A percentile compares a stretch with the other conserved stretches of the same genome.
Conservation (phyloP, 2,329 filamentous ascomycete genomes). For the Pseudogymnoascus sp. region DNA sequence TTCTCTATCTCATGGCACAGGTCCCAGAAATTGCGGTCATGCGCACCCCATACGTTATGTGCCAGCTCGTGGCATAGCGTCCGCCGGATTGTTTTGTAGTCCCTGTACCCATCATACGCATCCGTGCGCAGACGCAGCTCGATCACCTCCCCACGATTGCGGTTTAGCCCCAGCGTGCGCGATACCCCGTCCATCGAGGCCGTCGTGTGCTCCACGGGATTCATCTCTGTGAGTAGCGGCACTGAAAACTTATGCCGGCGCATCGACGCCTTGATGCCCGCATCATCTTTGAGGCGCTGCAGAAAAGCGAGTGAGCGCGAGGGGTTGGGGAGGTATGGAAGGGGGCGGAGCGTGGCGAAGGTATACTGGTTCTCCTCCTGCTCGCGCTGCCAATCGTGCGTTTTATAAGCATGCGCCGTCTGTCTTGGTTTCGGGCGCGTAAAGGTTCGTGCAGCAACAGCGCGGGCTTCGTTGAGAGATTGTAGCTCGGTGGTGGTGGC, state of each 20-base stretch:
- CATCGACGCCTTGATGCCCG: constrained; percentile 81
- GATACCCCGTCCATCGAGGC: constrained; percentile 63
- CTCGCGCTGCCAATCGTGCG: constrained; percentile 39
- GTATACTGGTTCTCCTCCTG: constrained; percentile 58
- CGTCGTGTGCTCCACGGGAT: constrained; percentile 71
- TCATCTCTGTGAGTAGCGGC: constrained; percentile 87
- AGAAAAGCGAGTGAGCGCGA: constrained; percentile 65
- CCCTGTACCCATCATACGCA: constrained; percentile 84
- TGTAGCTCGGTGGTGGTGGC: constrained; percentile 53
- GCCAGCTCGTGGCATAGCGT: constrained; percentile 93
- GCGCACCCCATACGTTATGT: constrained; percentile 79
- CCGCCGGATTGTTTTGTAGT: constrained; percentile 84
- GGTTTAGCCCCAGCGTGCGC: constrained; percentile 76
- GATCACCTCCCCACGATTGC: constrained; percentile 82
- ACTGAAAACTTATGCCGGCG: constrained; percentile 76
- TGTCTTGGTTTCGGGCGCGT: constrained; percentile 29
- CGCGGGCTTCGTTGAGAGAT: constrained; percentile 43
- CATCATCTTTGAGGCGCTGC: constrained; percentile 68
- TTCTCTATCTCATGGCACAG: constrained; percentile 79
- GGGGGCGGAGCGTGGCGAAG: constrained; percentile 68
- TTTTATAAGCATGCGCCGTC: constrained; percentile 34
- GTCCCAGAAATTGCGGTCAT: constrained; percentile 85
- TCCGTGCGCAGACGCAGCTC: constrained; percentile 88
- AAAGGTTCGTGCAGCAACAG: constrained; percentile 42
- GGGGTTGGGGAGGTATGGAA: constrained; percentile 70